Evolutionary conservation across 208 protist species (phyloP), one percentile per base, ranked within the genome.

Genomic region (Polymyxa betae): DNA sequence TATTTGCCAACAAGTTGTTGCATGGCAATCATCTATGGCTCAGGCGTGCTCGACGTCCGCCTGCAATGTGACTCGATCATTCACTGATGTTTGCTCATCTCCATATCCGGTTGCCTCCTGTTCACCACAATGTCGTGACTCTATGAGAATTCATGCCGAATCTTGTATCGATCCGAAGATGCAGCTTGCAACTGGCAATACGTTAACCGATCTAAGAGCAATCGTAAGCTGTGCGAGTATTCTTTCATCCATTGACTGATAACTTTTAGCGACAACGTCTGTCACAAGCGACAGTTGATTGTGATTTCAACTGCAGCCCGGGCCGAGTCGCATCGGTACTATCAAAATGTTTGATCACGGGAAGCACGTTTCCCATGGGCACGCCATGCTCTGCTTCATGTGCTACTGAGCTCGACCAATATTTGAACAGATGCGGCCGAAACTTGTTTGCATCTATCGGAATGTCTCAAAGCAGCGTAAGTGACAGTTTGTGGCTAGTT

Each of bases 401-500:
- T n/a, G n/a, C 72, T 5, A 40, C 12, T n/a, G 72, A 45, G 72
- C 72, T 82, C 16, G 72, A 82, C n/a, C 72, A 82, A n/a, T 82
- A 43, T 35, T 12, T 82, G 72, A 35, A 5, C 72, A 35, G 35
- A n/a, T 82, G 72, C n/a, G 49, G 49, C 5, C 72, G n/a, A 5
- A 35, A 45, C n/a, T 43, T 82, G 16, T 82, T 38, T n/a, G 5
- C 72, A n/a, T 20, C 40, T n/a, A 43, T n/a, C n/a, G n/a, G 35
- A 43, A 20, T 82, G 12, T 35, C n/a, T 5, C 35, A 5, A 35
- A 35, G 5, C 5, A 45, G 12, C 12, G 72, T 82, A 82, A 12
- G 5, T 5, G n/a, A 35, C 35, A 12, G 35, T 35, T n/a, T n/a
- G 35, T 35, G 16, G 10, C 72, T 35, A 5, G n/a, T 35, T 82